Evolutionary conservation across 2,329 filamentous ascomycete species (phyloP).

Genomic region (Salinomyces thailandicus): DNA sequence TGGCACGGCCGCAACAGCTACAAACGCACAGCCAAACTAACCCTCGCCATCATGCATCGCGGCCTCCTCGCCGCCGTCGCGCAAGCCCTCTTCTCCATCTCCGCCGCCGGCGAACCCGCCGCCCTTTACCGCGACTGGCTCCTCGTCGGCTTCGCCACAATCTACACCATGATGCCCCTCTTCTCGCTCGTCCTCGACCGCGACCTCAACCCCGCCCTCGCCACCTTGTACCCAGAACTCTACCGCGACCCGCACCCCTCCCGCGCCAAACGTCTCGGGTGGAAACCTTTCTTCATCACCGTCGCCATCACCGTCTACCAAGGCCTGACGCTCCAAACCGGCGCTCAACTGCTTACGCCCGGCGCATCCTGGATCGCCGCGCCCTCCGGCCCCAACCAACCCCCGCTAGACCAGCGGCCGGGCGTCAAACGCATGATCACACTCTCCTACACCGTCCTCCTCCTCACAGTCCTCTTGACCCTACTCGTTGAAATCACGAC

Average conservation of each 20-base stretch:
- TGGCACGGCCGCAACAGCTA: constrained; percentile 98
- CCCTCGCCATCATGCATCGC: constrained; percentile 96
- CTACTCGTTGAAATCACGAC: constrained; percentile 93
- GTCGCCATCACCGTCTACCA: constrained; percentile 92
- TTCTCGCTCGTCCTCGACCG: constrained; percentile 88
- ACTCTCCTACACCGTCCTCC: constrained; percentile 81
- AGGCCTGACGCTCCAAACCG: constrained; percentile 88
- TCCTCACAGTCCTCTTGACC: constrained; percentile 94
- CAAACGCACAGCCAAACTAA: constrained; percentile 88
- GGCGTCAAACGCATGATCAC: constrained; percentile 58
- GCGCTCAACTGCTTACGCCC: constrained; percentile 77
- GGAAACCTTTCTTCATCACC: constrained; percentile 95
- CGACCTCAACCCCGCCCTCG: constrained; percentile 87
- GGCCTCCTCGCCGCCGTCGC: constrained; percentile 91
- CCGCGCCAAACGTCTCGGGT: constrained; percentile 59
- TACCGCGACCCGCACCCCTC: constrained; percentile 76
- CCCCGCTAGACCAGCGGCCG: neutral
- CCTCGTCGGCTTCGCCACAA: constrained; percentile 87
- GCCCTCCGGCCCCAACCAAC: constrained; percentile 7
- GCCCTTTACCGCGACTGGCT: constrained; percentile 95
- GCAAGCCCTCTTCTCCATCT: constrained; percentile 95
- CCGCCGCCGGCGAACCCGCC: constrained; percentile 82
- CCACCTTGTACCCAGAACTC: constrained; percentile 90
- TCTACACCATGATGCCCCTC: constrained; percentile 90
- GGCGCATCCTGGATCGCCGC: constrained; percentile 30